Evolutionary conservation across 805 yeast species (phyloP).

Genomic region (Torulaspora franciscae): DNA sequence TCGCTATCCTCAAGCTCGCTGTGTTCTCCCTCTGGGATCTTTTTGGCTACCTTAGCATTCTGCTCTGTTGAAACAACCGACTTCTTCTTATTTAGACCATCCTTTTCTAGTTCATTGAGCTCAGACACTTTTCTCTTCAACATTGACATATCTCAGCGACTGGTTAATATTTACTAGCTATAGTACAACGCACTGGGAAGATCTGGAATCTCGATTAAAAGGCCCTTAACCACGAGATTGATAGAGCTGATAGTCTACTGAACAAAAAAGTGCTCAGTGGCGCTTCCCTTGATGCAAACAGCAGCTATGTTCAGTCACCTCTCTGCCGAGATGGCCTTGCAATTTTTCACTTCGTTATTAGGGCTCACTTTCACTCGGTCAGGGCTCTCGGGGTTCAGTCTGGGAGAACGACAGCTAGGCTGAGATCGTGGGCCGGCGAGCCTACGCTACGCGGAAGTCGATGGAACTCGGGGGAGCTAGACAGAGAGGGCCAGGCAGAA

Average conservation of each 20-base stretch:
- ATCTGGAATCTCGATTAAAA: background rate
- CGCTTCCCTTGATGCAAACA: background rate
- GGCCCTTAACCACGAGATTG: background rate
- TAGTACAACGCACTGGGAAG: background rate
- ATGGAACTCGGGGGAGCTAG: background rate
- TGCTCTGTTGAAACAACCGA: conserved; percentile 29
- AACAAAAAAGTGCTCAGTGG: background rate
- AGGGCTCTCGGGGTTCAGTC: background rate
- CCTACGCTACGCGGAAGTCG: too few relatives aligned
- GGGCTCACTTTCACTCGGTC: background rate
- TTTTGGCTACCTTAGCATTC: conserved; percentile 11
- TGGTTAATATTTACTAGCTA: background rate
- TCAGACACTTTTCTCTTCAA: conserved; percentile 27
- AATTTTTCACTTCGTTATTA: conserved; percentile 10
- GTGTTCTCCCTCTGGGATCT: conserved; percentile 12
- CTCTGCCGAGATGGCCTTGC: conserved; percentile 7
- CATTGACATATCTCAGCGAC: conserved; percentile 9
- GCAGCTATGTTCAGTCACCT: background rate
- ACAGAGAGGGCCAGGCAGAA: background rate
- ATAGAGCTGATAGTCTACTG: background rate
- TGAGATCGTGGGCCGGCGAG: too few relatives aligned
- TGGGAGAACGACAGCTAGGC: too few relatives aligned
- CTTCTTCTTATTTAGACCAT: conserved; percentile 6
- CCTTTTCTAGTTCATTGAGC: conserved; percentile 10
- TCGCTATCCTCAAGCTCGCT: conserved; percentile 19